Base-by-base conservation (phyloP, 768 basidiomycete genomes). In the Hemileccinum rubropunctum region DNA sequence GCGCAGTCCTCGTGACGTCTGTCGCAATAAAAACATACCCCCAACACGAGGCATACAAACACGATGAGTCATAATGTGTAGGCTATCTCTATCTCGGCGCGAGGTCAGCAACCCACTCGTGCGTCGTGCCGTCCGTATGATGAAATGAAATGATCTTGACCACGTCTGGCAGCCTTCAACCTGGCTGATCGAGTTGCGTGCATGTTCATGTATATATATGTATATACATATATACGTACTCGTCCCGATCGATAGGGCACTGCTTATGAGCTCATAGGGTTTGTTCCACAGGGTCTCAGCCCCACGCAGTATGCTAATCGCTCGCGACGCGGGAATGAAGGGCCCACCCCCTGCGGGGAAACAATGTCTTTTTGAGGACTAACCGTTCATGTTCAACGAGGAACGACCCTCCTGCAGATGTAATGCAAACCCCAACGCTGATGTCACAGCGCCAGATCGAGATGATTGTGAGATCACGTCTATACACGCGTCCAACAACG, bases 201-300 rank as follows among this genome's bases (percentile, higher is more conserved):
- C 23, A 15, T 36, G 35, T 36, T 17, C 23, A 40, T 8, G 14
- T 26, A n/a, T 21, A 38, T 38, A 26, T 13, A 35, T 21, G n/a
- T n/a, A 17, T 33, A n/a, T 26, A n/a, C 23, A 38, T 38, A 26
- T 13, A 35, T 21, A 26, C 11, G 12, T 33, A 26, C 35, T 36
- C n/a, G 15, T 36, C 23, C 50, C 54, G 55, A 57, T 57, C 54
- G 45, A 57, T 57, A 21, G 30, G 28, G 30, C 36, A 21, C 38
- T 32, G 23, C 23, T n/a, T 28, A 47, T 47, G 54, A 56, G 47
- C 54, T 56, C 54, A 56, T 12, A 57, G 54, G 55, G 47, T 26
- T 41, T 47, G 37, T 47, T 44, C 39, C 38, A 48, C 56, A 53
- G 51, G 56, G 56, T 48, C 51, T 12, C 6, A 20, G 34, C 45